Conservation (phyloP, 1,284 basidiomycete genomes). For the Xanthoconium separans region DNA sequence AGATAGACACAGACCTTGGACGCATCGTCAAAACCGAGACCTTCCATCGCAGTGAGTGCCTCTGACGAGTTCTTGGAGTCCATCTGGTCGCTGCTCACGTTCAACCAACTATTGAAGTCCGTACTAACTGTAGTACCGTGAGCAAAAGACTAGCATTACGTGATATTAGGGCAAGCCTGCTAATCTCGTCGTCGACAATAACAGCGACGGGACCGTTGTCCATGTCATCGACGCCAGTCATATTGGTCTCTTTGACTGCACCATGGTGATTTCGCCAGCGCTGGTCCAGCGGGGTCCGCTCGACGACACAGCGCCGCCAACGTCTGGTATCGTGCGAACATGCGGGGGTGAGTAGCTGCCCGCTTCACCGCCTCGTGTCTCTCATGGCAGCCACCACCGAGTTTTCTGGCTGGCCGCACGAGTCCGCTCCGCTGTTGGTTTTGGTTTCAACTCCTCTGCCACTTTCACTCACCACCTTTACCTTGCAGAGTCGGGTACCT, state of each 20-base stretch:
- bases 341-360: slow-evolving; percentile 23
- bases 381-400: slow-evolving; percentile 46
- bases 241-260: slow-evolving; percentile 4
- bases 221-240: neutral
- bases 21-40: slow-evolving; percentile 75
- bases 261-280: neutral
- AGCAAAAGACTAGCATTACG: slow-evolving; percentile 31
- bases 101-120: neutral
- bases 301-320: slow-evolving; percentile 11
- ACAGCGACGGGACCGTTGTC: slow-evolving; percentile 5
- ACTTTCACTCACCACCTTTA: slow-evolving; percentile 16
- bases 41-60: slow-evolving; percentile 46
- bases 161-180: slow-evolving; percentile 17
- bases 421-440: slow-evolving; percentile 43
- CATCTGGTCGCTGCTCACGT: slow-evolving; percentile 7
- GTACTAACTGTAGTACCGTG: too few species aligned
- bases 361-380: slow-evolving; percentile 39
- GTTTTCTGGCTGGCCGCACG: slow-evolving; percentile 41
- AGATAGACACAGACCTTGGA: slow-evolving; percentile 55
- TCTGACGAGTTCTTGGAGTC: slow-evolving; percentile 30
- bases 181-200: slow-evolving; percentile 14
- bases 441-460: slow-evolving; percentile 6
- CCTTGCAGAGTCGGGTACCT: slow-evolving; percentile 59
- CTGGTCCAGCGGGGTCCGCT: neutral
- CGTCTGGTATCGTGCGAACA: slow-evolving; percentile 31